Base-by-base conservation (phyloP, 495 filamentous ascomycete species). In the Penicillium verhagenii region DNA sequence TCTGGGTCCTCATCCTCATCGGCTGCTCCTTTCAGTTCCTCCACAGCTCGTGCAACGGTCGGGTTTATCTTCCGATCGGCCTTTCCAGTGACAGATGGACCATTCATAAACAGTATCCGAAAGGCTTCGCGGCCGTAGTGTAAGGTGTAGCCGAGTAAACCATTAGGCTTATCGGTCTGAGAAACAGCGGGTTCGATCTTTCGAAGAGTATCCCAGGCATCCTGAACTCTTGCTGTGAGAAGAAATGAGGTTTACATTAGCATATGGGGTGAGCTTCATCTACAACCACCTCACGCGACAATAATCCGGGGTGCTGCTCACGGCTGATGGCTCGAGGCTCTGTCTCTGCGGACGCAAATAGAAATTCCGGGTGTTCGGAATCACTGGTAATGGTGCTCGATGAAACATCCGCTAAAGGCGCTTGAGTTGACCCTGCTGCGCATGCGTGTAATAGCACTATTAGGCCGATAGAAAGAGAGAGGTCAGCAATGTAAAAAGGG, bases 21-120 rank as follows among this genome's bases (percentile, higher is more conserved):
- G 25, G 90, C 89, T 20, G 95, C 90, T 35, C 82, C 76, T 61
- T 90, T 81, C 50, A 99, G 77, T 42, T 93, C 79, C 47, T 79
- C 78, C 33, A 96, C 87, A 1, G 90, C 92, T 37, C 65, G 57
- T 19, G 60, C 57, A 10, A 82, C 59, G 10, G 59, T 55, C 4
- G 70, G 61, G 33, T 64, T 60, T 6, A 73, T 42, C 53, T 71
- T 73, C n/a, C 46, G 61, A 35, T 60, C 54, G 8, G 53, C n/a
- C 11, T 50, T 51, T 45, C 68, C 63, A 3, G 65, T 53, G 14
- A 58, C 57, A 4, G 78, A n/a, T n/a, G n/a, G 75, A 7, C 71
- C 70, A 51, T 82, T 82, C 68, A 81, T 67, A 49, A 82, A 81
- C 26, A 82, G 59, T 24, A 81, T 56, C 20, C 73, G 69, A 54